These are phyloP conservation scores for Rhizophlyctis rosea DNA, from an alignment of 192 early-diverging fungal species.

Conservation along the genomic window DNA sequence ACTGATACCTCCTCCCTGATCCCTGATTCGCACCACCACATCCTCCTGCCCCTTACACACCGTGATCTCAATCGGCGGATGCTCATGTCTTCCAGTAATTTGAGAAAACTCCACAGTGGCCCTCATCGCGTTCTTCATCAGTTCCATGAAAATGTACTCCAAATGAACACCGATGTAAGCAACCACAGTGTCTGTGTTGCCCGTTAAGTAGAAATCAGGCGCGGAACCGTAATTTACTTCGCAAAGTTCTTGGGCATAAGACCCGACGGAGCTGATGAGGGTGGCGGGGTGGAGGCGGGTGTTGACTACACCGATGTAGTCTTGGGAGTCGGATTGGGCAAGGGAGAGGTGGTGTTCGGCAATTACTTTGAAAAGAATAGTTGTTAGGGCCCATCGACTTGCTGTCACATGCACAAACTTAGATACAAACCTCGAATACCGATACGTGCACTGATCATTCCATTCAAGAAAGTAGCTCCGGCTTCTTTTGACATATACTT, in stretches of 20 bases:
- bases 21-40: slow-evolving; percentile 80
- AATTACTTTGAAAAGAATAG: slow-evolving; percentile 50
- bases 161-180: slow-evolving; percentile 89
- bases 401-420: background rate
- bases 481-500: slow-evolving; percentile 76
- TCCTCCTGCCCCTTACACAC: slow-evolving; percentile 74
- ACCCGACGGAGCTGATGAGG: slow-evolving; percentile 64
- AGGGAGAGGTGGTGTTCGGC: slow-evolving; percentile 88
- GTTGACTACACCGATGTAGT: slow-evolving; percentile 85
- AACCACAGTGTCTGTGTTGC: slow-evolving; percentile 62
- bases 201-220: slow-evolving; percentile 68
- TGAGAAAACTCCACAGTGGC: slow-evolving; percentile 67
- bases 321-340: slow-evolving; percentile 51
- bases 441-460: slow-evolving; percentile 86
- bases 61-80: slow-evolving; percentile 83
- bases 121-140: slow-evolving; percentile 84
- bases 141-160: slow-evolving; percentile 89
- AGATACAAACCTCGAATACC: slow-evolving; percentile 63
- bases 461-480: slow-evolving; percentile 74
- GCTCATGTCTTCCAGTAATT: slow-evolving; percentile 33
- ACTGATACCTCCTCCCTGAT: slow-evolving; percentile 89
- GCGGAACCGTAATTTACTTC: slow-evolving; percentile 86
- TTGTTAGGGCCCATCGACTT: background rate
- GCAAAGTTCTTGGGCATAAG: slow-evolving; percentile 80
- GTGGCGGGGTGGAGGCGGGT: slow-evolving; percentile 64